Evolutionary conservation across 2,329 filamentous ascomycete species (phyloP).

Genomic region (Microcyclosporella mali): DNA sequence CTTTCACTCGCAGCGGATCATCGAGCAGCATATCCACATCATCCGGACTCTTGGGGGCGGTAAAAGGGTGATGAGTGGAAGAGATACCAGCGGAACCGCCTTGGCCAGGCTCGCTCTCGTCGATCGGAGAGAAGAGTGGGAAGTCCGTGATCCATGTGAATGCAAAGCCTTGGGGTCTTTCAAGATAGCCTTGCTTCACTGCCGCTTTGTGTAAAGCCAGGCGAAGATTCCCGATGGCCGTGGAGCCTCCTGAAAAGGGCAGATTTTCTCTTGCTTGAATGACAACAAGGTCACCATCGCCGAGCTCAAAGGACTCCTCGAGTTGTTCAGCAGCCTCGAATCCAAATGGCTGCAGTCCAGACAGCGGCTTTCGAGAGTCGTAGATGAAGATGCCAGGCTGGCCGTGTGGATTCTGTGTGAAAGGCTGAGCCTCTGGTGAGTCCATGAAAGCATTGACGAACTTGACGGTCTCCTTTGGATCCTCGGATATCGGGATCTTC

Average conservation of each 20-base stretch:
- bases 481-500: conserved; percentile 55
- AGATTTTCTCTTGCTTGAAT: conserved; percentile 68
- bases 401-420: conserved; percentile 66
- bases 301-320: conserved; percentile 48
- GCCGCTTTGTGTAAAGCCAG: conserved; percentile 63
- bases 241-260: conserved; percentile 66
- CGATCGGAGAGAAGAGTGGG: conserved; percentile 76
- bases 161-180: conserved; percentile 48
- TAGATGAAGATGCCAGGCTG: conserved; percentile 72
- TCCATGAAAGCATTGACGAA: conserved; percentile 70
- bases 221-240: conserved; percentile 64
- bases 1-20: conserved; percentile 65
- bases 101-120: conserved; percentile 65
- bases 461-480: conserved; percentile 49
- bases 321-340: conserved; percentile 60
- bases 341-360: conserved; percentile 71
- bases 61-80: conserved; percentile 94
- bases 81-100: conserved; percentile 73
- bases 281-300: conserved; percentile 72
- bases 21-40: conserved; percentile 71
- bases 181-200: conserved; percentile 55
- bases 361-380: conserved; percentile 66
- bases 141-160: conserved; percentile 88
- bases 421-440: conserved; percentile 49
- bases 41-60: conserved; percentile 64